Evolutionary conservation across 1,139 yeast genomes (phyloP).

Genomic region (Pichia sp.): DNA sequence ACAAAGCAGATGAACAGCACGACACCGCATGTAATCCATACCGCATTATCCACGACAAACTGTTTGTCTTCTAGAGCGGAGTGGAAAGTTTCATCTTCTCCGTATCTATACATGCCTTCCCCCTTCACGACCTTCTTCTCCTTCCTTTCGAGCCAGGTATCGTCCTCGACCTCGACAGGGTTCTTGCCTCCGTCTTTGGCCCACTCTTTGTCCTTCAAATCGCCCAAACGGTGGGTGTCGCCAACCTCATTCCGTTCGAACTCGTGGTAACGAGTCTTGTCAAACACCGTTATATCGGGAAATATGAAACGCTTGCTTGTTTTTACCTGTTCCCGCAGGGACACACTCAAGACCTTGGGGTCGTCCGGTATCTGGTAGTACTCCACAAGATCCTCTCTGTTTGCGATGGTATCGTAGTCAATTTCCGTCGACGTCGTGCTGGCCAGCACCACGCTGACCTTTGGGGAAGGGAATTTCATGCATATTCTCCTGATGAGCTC

Average conservation of each 20-base stretch:
- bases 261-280: conserved; percentile 44
- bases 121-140: conserved; percentile 18
- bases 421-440: conserved; percentile 26
- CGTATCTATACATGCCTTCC: conserved; percentile 22
- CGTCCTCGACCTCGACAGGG: conserved; percentile 19
- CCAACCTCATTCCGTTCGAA: conserved; percentile 51
- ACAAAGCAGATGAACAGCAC: conserved; percentile 12
- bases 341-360: conserved; percentile 22
- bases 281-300: conserved; percentile 42
- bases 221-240: conserved; percentile 17
- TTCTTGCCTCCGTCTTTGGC: conserved; percentile 24
- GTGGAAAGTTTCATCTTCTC: conserved; percentile 23
- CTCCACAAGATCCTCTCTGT: conserved; percentile 22
- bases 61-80: conserved; percentile 20
- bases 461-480: conserved; percentile 67
- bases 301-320: conserved; percentile 35
- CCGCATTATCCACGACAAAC: conserved; percentile 28
- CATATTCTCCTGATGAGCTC: conserved; percentile 44
- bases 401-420: conserved; percentile 16
- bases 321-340: conserved; percentile 17
- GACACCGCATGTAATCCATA: conserved; percentile 20
- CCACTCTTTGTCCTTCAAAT: conserved; percentile 20
- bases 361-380: conserved; percentile 34
- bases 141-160: conserved; percentile 30
- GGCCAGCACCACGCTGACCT: conserved; percentile 51